Evolutionary conservation across 2,329 filamentous ascomycete species (phyloP), one percentile per base, ranked within the genome.

Genomic region (Hymenoscyphus repandus): DNA sequence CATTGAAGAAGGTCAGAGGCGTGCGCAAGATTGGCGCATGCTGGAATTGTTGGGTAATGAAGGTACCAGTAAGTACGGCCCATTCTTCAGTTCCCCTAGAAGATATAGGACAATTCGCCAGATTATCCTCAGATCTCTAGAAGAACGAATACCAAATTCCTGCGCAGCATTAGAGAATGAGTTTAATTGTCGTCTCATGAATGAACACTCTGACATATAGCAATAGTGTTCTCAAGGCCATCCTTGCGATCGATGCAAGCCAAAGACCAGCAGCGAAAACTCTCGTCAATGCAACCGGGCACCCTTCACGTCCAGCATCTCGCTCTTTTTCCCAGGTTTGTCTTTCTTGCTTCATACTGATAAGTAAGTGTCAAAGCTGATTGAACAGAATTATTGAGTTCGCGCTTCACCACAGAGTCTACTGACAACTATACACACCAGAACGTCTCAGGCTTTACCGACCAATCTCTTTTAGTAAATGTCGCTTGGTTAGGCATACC

Each of bases 21-120:
- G 43, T 57, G 11, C 48, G 58, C n/a, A 60, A 45, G 32, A 17
- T 58, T 17, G 56, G 58, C 27, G 58, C 58, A 22, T 60, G 56
- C 40, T 60, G 58, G 58, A 58, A 58, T 43, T 60, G 58, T 37
- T 60, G 58, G 56, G 54, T 46, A 1, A 52, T 58, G 58, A 60
- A 57, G 40, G 51, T 58, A 10, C 56, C 58, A 2, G 58, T 57
- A 11, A 51, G 55, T 46, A n/a, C 18, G 40, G n/a, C 39, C 12
- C 18, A 13, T 31, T 18, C 13, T 46, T 9, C 2, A 12, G 7
- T 6, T 7, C 22, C 18, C 15, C 4, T 43, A 22, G 30, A 9
- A 5, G 17, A 30, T 32, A 30, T 3, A 20, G 40, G 30, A 30
- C 22, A 32, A 34, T 22, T 5, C 38, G 15, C 12, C 38, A 6